These are phyloP conservation scores for Elaeis oleifera DNA, from an alignment of 202 grass and related monocot species.

Conservation along the genomic window DNA sequence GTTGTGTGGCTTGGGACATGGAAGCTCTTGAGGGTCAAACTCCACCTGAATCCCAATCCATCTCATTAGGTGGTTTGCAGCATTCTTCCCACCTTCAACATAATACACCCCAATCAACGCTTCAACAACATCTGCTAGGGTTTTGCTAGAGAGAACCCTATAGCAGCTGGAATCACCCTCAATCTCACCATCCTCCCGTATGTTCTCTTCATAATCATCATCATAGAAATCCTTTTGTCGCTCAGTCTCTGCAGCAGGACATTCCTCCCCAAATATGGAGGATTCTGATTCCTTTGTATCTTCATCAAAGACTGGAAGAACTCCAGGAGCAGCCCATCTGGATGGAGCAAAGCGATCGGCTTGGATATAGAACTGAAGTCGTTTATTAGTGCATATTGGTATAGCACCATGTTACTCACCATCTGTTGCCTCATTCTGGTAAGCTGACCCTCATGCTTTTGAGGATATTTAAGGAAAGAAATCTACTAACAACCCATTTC, in stretches of 20 bases:
- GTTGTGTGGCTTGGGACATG: conserved; percentile 57
- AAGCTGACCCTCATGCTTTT: conserved; percentile 95
- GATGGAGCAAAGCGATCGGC: conserved; percentile 97
- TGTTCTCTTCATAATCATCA: conserved; percentile 44
- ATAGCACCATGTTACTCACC: conserved; percentile 99
- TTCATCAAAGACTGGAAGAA: conserved; percentile 95
- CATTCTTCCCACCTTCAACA: conserved; percentile 79
- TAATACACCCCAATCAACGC: conserved; percentile 97
- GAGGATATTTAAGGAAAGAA: conserved; percentile 96
- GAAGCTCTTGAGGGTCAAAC: conserved; percentile 62
- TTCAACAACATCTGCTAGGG: conserved; percentile 97
- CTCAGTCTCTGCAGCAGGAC: conserved; percentile 23
- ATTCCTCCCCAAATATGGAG: conserved; percentile 62
- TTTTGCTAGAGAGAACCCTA: conserved; percentile 95
- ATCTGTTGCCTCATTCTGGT: conserved; percentile 98
- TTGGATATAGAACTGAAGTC: conserved; percentile 92
- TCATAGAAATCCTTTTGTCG: conserved; percentile 43
- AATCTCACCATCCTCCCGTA: conserved; percentile 88
- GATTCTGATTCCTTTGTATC: conserved; percentile 64
- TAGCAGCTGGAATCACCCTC: conserved; percentile 94
- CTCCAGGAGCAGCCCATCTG: conserved; percentile 93
- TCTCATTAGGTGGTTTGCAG: conserved; percentile 95
- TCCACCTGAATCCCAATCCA: conserved; percentile 94
- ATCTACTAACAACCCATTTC: conserved; percentile 99
- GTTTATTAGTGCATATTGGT: conserved; percentile 77